Conservation (phyloP, 164 flowering plant species). For the Annona squamosa region DNA sequence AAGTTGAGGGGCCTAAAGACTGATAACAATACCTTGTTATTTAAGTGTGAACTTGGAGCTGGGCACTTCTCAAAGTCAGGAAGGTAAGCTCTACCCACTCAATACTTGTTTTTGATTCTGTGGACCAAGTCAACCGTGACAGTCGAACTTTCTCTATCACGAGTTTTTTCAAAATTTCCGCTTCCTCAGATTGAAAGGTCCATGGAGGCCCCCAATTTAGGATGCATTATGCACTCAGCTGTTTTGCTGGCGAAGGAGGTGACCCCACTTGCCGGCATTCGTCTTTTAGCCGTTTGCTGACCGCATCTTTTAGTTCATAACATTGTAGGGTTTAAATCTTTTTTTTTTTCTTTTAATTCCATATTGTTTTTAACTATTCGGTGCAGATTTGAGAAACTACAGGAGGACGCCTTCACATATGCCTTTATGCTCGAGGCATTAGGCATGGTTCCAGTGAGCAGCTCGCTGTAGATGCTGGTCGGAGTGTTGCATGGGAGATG, state of each 20-base stretch:
- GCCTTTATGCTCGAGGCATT: slow-evolving; percentile 21
- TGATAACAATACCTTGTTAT: slow-evolving; percentile 53
- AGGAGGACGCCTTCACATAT: slow-evolving; percentile 17
- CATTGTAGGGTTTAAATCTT: neutral
- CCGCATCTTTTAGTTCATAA: too few relatives aligned
- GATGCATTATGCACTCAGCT: too few relatives aligned
- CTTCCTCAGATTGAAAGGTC: too few relatives aligned
- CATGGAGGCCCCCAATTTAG: too few relatives aligned
- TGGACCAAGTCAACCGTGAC: too few relatives aligned
- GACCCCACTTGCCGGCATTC: too few relatives aligned
- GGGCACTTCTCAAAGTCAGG: slow-evolving; percentile 22
- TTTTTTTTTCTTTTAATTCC: neutral
- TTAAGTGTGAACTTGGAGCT: slow-evolving; percentile 27
- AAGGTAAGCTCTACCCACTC: slow-evolving; percentile 7
- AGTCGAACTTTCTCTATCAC: too few relatives aligned
- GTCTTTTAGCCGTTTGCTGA: too few relatives aligned
- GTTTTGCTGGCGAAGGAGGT: too few relatives aligned
- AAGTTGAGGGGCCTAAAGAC: slow-evolving; percentile 81
- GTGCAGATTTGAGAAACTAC: slow-evolving; percentile 19
- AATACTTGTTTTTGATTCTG: too few relatives aligned
- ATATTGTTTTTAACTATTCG: neutral
- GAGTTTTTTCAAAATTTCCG: too few relatives aligned
- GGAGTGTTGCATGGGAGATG: neutral
- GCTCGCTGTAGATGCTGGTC: neutral
- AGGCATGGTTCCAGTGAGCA: slow-evolving; percentile 15